Evolutionary conservation across 1,139 yeast genomes (phyloP).

Genomic region (Entelexis paramagnoliae): DNA sequence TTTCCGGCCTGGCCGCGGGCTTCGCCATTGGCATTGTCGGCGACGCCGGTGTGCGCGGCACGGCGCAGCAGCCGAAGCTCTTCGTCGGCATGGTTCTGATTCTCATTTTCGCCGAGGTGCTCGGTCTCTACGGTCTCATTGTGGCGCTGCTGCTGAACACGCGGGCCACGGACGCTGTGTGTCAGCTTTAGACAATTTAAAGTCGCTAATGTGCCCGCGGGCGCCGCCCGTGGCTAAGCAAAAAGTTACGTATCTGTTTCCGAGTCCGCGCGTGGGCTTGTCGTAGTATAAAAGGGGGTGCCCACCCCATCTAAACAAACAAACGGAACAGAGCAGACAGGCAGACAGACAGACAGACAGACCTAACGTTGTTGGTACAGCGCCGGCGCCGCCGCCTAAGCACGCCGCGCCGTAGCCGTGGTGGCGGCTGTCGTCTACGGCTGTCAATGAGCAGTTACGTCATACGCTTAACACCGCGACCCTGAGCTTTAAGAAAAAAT

Average conservation of each 20-base stretch:
- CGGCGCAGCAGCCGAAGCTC: constrained; percentile 91
- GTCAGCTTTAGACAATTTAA: constrained; percentile 5
- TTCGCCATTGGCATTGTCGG: constrained; percentile 98
- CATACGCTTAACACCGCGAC: neutral
- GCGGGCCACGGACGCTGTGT: constrained; percentile 32
- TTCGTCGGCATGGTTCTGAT: constrained; percentile 81
- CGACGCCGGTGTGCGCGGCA: constrained; percentile 95
- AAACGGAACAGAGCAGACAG: too few relatives aligned
- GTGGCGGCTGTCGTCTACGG: too few relatives aligned
- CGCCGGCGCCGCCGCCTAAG: too few relatives aligned
- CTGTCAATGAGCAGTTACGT: too few relatives aligned
- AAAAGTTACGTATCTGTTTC: neutral
- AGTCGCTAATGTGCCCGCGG: neutral
- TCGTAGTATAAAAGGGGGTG: too few relatives aligned
- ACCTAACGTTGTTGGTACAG: too few relatives aligned
- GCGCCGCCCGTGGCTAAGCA: neutral
- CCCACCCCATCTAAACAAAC: too few relatives aligned
- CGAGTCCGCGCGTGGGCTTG: too few relatives aligned
- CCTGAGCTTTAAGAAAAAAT: neutral
- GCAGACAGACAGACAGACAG: too few relatives aligned
- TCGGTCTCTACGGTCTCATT: constrained; percentile 89
- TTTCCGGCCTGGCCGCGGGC: constrained; percentile 94
- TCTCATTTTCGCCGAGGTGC: constrained; percentile 94
- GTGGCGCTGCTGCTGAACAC: constrained; percentile 86
- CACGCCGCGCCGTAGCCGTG: too few relatives aligned